Base-by-base conservation (phyloP, 2,329 filamentous ascomycete genomes). In the Phoma sp. region DNA sequence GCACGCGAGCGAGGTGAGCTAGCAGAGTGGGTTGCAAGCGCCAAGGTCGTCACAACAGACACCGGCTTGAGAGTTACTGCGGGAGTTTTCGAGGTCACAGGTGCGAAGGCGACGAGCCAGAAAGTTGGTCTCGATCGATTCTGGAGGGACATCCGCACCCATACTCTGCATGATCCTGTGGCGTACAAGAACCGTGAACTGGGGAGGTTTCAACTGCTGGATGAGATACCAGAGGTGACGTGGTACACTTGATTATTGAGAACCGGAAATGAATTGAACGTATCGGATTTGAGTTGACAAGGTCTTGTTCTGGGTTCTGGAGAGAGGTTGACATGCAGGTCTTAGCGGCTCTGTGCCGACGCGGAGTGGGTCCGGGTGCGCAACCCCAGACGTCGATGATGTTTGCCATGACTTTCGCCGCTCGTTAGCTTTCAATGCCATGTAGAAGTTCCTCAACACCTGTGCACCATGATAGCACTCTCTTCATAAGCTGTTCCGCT, bases 141-240 rank as follows among this genome's bases (percentile, higher is more conserved):
- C 71, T 89, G 85, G 85, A 78, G 86, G 40, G 86, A 89, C 64
- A 75, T 88, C n/a, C 73, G 87, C 5, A 88, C 85, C 4, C 87
- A 89, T 72, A 84, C 81, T 0, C 69, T 89, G 63, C 86, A 89
- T 72, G 87, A 89, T 69, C 86, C 86, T 0, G 85, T 89, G 25
- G 83, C 85, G 22, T 88, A 88, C 64, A 88, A 88, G 78, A 85
- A 87, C 52, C 73, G 82, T 3, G 86, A 89, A 71, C 63, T 88
- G 46, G 86, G 86, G 0, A 73, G 82, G 21, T 88, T 80, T 65
- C 76, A 81, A 35, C 64, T 89, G 50, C 63, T 88, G 44, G 79
- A 77, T 13, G 84, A 88, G 74, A 65, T 82, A 10, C 85, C 85
- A 0, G 79, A 82, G 70, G 80, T 83, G 13, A 85, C 82, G 4